Base-by-base conservation (phyloP, 2,329 filamentous ascomycete species). In the Colletotrichum liriopes region DNA sequence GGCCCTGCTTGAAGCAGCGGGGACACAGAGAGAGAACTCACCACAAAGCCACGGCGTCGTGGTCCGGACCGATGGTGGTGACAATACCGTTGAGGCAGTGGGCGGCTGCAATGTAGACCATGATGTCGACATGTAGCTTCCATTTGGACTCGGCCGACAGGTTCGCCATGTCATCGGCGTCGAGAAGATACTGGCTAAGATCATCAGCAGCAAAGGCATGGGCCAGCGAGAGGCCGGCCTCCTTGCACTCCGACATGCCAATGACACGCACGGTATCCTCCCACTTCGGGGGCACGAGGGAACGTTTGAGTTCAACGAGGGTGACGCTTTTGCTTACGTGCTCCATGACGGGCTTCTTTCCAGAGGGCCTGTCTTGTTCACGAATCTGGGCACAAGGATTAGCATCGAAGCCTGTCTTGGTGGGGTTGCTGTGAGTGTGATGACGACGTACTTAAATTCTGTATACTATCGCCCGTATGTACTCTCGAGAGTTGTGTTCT, bases 11-110 rank as follows among this genome's bases (percentile, higher is more conserved):
- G 43, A 6, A 43, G 8, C 14, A 26, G 23, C 3, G 43, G 23
- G 45, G 16, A 35, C 29, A 55, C 18, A 16, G 37, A 52, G 7
- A 26, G 6, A 51, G 9, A 47, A 86, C 90, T 79, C 85, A 94
- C 93, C 94, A 96, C 64, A 96, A 85, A 69, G 93, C 93, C 66
- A 96, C 91, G 74, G 90, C 92, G 75, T 94, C 93, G 78, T 93
- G 94, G 78, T 95, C 90, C 7, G 91, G 88, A 23, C 94, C 94
- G 73, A 93, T 90, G 67, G 92, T 91, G 56, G 93, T 92, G 66
- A 93, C 93, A 71, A 94, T 82, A 67, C 94, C 94, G 76, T 91
- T 91, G 78, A 93, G 87, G 81, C 90, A 91, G 80, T 95, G 93
- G 72, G 93, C 91, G 70, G 93, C 93, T 61, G 92, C 91, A 76